These are phyloP conservation scores for Orbilia javanica DNA, from an alignment of 2,329 filamentous ascomycete species.

Conservation along the genomic window DNA sequence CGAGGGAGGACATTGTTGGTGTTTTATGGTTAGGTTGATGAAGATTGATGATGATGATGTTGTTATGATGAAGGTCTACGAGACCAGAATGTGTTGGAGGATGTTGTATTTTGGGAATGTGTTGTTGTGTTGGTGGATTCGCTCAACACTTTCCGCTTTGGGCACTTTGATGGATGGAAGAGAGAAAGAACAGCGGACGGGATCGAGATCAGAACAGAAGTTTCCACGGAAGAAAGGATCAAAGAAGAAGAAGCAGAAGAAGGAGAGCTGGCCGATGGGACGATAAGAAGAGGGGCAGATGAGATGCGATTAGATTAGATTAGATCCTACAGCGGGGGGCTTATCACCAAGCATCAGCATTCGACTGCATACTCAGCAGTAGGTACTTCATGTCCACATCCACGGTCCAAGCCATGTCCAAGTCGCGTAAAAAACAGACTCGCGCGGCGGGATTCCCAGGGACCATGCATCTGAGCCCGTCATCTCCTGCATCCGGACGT, in stretches of 20 bases:
- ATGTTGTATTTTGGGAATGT: background rate
- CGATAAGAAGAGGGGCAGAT: background rate
- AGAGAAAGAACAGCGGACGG: background rate
- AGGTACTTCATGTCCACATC: no score
- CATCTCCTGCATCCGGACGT: no score
- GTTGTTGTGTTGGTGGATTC: no score
- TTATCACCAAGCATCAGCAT: no score
- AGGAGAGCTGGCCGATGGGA: no score
- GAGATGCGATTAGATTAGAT: background rate
- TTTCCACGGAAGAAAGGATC: background rate
- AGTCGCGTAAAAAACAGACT: no score
- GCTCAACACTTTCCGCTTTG: background rate
- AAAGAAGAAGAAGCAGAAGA: background rate
- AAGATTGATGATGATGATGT: background rate
- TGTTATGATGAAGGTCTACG: background rate
- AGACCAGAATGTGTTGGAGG: background rate
- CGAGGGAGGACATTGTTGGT: conserved; percentile 28
- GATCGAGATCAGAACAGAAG: no score
- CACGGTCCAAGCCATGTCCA: no score
- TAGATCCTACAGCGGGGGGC: background rate
- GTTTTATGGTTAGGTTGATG: no score
- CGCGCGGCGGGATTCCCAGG: no score
- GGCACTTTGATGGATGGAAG: background rate
- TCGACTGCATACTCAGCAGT: no score
- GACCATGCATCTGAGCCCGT: no score